Percentiles rank a stretch among this genome's conserved stretches.
These are phyloP conservation scores for Raphanus hybrid DNA, from an alignment of 441 rosid species.

Conservation along the genomic window DNA sequence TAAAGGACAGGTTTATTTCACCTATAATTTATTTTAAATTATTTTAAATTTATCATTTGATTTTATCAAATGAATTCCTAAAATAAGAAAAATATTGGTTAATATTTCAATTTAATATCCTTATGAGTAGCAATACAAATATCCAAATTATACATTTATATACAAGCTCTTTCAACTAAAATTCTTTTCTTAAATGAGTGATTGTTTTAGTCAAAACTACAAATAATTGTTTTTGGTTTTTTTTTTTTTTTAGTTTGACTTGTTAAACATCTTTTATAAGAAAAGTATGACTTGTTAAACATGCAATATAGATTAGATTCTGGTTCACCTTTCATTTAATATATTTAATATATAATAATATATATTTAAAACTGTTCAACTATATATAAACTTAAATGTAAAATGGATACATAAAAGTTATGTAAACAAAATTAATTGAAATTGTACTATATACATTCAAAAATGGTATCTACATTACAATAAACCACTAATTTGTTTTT, in stretches of 20 bases:
- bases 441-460: background rate
- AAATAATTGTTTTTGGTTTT: background rate
- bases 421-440: background rate
- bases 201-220: background rate
- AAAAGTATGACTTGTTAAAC: background rate
- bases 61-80: background rate
- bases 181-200: background rate
- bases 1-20: constrained; percentile 51
- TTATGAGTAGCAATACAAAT: background rate
- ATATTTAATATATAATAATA: background rate
- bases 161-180: background rate
- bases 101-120: background rate
- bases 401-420: background rate
- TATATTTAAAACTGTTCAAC: background rate
- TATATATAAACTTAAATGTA: background rate
- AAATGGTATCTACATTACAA: background rate
- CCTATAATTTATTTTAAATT: background rate
- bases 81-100: background rate
- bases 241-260: background rate
- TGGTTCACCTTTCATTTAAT: background rate
- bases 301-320: background rate
- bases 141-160: background rate
- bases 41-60: background rate
- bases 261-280: background rate
- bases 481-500: constrained; percentile 4